Evolutionary conservation across 2,329 filamentous ascomycete species (phyloP).

Genomic region (Cordyceps sp.): DNA sequence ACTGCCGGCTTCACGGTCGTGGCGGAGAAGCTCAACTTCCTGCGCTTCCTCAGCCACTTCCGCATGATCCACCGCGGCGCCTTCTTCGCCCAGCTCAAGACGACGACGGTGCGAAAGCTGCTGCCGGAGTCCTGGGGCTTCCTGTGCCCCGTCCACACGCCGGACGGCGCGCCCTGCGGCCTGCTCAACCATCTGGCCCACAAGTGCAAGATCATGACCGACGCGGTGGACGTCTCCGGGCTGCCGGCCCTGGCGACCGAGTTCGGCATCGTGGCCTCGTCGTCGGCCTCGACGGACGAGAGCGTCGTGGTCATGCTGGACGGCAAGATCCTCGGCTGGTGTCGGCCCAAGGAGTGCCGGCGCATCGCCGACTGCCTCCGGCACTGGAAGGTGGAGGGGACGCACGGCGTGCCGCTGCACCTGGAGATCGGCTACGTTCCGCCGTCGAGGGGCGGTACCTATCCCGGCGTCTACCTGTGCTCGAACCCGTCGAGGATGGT

Average conservation of each 20-base stretch:
- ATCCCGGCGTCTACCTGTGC: slow-evolving; percentile 89
- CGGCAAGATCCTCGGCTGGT: slow-evolving; percentile 80
- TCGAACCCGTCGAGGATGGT: slow-evolving; percentile 76
- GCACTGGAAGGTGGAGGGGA: slow-evolving; percentile 89
- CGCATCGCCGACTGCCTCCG: slow-evolving; percentile 73
- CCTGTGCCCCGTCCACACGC: slow-evolving; percentile 91
- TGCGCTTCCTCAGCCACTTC: slow-evolving; percentile 97
- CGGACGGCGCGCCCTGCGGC: slow-evolving; percentile 89
- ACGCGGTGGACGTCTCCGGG: slow-evolving; percentile 53
- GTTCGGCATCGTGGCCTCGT: slow-evolving; percentile 61
- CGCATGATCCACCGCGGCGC: slow-evolving; percentile 97
- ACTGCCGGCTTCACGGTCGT: slow-evolving; percentile 90
- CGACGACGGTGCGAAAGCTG: slow-evolving; percentile 88
- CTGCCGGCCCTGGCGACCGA: slow-evolving; percentile 60
- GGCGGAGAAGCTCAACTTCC: slow-evolving; percentile 97
- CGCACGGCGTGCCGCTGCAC: slow-evolving; percentile 61
- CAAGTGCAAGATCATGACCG: slow-evolving; percentile 80
- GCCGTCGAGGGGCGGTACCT: slow-evolving; percentile 77
- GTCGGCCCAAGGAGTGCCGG: slow-evolving; percentile 66
- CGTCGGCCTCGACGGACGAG: slow-evolving; percentile 65
- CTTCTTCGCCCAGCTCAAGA: slow-evolving; percentile 96
- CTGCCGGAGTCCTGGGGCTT: slow-evolving; percentile 97
- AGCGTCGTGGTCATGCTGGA: slow-evolving; percentile 84
- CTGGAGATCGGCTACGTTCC: slow-evolving; percentile 90
- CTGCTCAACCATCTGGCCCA: slow-evolving; percentile 89